Percentiles rank a stretch among this genome's conserved stretches.
Evolutionary conservation across 768 basidiomycete species (phyloP).

Genomic region (Pisolithus tinctorius): DNA sequence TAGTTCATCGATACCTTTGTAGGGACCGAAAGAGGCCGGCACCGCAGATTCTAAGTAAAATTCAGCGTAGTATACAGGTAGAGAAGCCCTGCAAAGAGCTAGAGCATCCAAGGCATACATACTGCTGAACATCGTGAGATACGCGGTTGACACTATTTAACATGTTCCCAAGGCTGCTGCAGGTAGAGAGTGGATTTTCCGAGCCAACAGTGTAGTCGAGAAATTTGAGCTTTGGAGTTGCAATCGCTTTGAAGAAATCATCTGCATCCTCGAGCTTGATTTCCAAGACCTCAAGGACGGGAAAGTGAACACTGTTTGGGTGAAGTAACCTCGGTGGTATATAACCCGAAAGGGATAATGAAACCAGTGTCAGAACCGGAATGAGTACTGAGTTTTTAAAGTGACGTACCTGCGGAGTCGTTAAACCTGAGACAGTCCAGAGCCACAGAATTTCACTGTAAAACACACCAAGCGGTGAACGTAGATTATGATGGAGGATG

Average conservation of each 20-base stretch:
- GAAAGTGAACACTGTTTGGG: background rate
- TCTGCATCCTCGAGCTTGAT: background rate
- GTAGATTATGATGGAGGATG: too few species aligned
- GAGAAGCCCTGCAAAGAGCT: background rate
- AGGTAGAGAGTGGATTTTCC: background rate
- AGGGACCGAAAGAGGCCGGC: too few species aligned
- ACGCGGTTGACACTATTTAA: background rate
- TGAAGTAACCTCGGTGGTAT: background rate
- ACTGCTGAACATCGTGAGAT: background rate
- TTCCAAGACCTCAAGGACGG: background rate
- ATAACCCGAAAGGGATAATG: background rate
- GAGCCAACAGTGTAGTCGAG: background rate
- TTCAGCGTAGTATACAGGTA: background rate
- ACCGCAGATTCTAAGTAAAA: background rate
- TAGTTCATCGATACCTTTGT: too few species aligned
- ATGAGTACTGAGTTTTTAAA: too few species aligned
- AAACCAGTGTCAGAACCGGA: background rate
- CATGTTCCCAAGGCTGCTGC: background rate
- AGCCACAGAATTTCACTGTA: too few species aligned
- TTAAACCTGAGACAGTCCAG: too few species aligned
- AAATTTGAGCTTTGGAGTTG: background rate
- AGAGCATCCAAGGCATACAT: background rate
- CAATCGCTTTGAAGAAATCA: background rate
- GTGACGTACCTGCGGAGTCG: too few species aligned
- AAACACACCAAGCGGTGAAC: too few species aligned